Evolutionary conservation across 1,284 basidiomycete genomes (phyloP).

Genomic region (Apiotrichum akiyoshidainum): DNA sequence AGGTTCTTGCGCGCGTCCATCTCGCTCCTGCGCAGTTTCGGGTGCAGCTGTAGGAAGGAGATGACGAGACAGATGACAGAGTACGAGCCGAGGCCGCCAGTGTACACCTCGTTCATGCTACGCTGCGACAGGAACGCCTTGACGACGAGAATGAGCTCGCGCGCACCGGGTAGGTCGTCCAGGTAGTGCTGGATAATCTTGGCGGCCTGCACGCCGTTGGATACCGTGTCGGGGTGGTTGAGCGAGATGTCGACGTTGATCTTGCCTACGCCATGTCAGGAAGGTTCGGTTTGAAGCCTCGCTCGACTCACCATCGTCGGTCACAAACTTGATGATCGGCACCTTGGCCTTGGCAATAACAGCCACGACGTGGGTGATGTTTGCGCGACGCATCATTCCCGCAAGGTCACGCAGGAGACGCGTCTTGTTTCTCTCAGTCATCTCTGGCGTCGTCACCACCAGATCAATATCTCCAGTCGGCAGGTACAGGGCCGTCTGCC

Average conservation of each 20-base stretch:
- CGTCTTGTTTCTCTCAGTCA: conserved; percentile 46
- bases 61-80: conserved; percentile 89
- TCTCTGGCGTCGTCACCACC: conserved; percentile 52
- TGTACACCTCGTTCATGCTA: conserved; percentile 95
- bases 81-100: conserved; percentile 91
- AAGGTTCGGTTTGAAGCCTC: too few species aligned
- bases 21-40: conserved; percentile 82
- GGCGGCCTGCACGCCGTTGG: conserved; percentile 76
- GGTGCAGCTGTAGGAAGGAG: conserved; percentile 94
- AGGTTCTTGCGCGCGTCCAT: conserved; percentile 84
- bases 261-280: conserved; percentile 55
- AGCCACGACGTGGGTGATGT: conserved; percentile 60
- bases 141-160: conserved; percentile 76
- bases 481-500: conserved; percentile 89
- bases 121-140: conserved; percentile 88
- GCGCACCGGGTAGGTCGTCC: conserved; percentile 67
- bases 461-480: conserved; percentile 71
- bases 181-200: conserved; percentile 79
- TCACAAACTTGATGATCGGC: conserved; percentile 89
- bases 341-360: conserved; percentile 88
- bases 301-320: conserved; percentile 58
- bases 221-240: conserved; percentile 60
- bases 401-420: conserved; percentile 51
- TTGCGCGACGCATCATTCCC: conserved; percentile 53
- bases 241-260: conserved; percentile 87